Evolutionary conservation across 1,284 basidiomycete genomes (phyloP).

Genomic region (Cryptococcus wingfieldii): DNA sequence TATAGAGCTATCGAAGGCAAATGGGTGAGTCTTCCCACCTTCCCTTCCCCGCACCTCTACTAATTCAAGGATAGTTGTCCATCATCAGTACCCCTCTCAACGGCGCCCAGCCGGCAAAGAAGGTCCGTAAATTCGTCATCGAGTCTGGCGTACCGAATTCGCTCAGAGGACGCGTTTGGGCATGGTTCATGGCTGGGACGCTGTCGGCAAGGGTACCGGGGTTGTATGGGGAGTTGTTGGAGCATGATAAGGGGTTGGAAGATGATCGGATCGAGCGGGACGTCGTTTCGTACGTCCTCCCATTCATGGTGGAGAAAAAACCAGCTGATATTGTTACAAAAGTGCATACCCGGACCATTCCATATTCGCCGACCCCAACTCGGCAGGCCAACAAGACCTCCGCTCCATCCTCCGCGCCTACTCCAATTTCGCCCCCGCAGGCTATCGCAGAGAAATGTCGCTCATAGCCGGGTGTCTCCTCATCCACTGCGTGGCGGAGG

Average conservation of each 20-base stretch:
- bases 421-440: slow-evolving; percentile 56
- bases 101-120: slow-evolving; percentile 73
- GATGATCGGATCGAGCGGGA: slow-evolving; percentile 62
- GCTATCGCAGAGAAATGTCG: slow-evolving; percentile 63
- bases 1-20: slow-evolving; percentile 41
- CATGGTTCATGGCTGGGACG: slow-evolving; percentile 65
- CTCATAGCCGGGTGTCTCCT: slow-evolving; percentile 73
- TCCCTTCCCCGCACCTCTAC: background rate
- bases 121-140: slow-evolving; percentile 70
- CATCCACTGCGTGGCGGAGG: slow-evolving; percentile 78
- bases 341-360: slow-evolving; percentile 40
- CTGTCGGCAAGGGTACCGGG: slow-evolving; percentile 65
- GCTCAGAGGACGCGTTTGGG: slow-evolving; percentile 80
- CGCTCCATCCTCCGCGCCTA: slow-evolving; percentile 42
- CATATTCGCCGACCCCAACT: slow-evolving; percentile 29
- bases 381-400: slow-evolving; percentile 40
- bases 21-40: slow-evolving; percentile 30
- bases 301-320: background rate
- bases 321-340: background rate
- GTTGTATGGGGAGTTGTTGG: slow-evolving; percentile 63
- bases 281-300: slow-evolving; percentile 45
- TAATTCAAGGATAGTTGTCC: slow-evolving; percentile 51
- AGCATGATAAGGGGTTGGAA: slow-evolving; percentile 57
- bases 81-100: slow-evolving; percentile 61
- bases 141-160: slow-evolving; percentile 75